Base-by-base conservation (phyloP, 2,329 filamentous ascomycete species). In the Clarireedia hainanense region DNA sequence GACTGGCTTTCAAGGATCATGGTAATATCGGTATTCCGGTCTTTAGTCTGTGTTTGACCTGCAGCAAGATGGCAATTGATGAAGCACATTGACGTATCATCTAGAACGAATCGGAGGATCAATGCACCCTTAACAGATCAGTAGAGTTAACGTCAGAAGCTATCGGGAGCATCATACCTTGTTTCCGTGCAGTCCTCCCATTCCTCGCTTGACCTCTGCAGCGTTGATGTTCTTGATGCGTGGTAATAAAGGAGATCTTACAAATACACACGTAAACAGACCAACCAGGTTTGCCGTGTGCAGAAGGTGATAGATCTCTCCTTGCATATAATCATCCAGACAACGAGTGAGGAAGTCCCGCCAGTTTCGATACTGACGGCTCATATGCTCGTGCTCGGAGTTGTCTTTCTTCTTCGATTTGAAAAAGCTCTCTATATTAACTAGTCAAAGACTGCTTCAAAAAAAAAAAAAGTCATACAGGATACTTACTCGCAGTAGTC, bases 1-100 rank as follows among this genome's bases (percentile, higher is more conserved):
- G 88, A 77, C 20, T 80, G 77, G 2, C 85, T 79, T 69, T 97
- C 92, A 27, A 99, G 80, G 57, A 99, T 97, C 4, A 85, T 86
- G 0, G 91, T 88, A 26, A 96, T 83, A 66, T 99, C 94, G 64
- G 91, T 94, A 72, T 99, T 95, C 6, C 94, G 89, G 65, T 91
- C 84, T 57, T 88, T 88, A 0, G 92, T 95, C 58, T 95, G 89
- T 0, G 87, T 85, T 71, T 99, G 94, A 0, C 94, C 94, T 0
- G 94, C 94, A 17, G 94, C 94, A 57, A 99, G 76, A 80, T 99
- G 94, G 69, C 94, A 99, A 69, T 99, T 99, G 73, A 97, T 81
- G 71, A 99, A 92, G 73, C 94, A 99, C 37, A 99, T 73, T 1
- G 92, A 96, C 50, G 86, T 94, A 70, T 99, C 91, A 67, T 99